phyloP scores from a whole-genome alignment of 2,329 filamentous ascomycete species.

The Didymella segeticola region DNA sequence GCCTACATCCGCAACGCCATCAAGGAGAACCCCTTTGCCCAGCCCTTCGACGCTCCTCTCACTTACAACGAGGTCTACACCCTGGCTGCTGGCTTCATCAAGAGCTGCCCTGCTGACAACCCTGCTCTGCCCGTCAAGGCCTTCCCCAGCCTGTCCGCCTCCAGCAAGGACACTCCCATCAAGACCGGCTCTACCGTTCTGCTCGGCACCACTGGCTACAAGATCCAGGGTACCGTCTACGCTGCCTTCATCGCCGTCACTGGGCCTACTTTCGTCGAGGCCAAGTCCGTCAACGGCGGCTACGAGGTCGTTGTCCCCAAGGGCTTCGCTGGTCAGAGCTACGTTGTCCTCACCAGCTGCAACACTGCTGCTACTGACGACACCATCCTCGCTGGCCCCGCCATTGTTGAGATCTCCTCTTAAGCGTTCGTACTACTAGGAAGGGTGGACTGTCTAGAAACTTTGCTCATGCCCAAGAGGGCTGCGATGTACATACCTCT shows the following conservation, averaged over 20 bases:
- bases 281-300: slow-evolving; percentile 21
- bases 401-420: slow-evolving; percentile 29
- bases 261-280: slow-evolving; percentile 29
- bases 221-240: slow-evolving; percentile 30
- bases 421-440: not conserved
- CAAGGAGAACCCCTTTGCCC: slow-evolving; percentile 61
- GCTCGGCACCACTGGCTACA: slow-evolving; percentile 24
- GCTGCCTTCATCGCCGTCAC: slow-evolving; percentile 35
- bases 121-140: slow-evolving; percentile 65
- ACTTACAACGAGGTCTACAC: slow-evolving; percentile 67
- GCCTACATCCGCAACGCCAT: slow-evolving; percentile 64
- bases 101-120: slow-evolving; percentile 62
- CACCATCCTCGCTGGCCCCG: slow-evolving; percentile 33
- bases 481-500: slow-evolving; percentile 8
- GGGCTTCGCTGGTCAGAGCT: slow-evolving; percentile 34
- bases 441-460: not conserved
- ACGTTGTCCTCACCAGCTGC: slow-evolving; percentile 33
- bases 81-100: slow-evolving; percentile 69
- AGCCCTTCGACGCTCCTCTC: slow-evolving; percentile 67
- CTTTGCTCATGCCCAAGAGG: not conserved
- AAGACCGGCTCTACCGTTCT: slow-evolving; percentile 24
- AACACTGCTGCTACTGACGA: slow-evolving; percentile 35
- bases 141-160: slow-evolving; percentile 58
- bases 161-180: slow-evolving; percentile 21
- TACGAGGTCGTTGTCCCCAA: slow-evolving; percentile 29